Evolutionary conservation across 108 stramenopile species (phyloP), one percentile per base, ranked within the genome.

Genomic region (Hondaea fermentalgiana): DNA sequence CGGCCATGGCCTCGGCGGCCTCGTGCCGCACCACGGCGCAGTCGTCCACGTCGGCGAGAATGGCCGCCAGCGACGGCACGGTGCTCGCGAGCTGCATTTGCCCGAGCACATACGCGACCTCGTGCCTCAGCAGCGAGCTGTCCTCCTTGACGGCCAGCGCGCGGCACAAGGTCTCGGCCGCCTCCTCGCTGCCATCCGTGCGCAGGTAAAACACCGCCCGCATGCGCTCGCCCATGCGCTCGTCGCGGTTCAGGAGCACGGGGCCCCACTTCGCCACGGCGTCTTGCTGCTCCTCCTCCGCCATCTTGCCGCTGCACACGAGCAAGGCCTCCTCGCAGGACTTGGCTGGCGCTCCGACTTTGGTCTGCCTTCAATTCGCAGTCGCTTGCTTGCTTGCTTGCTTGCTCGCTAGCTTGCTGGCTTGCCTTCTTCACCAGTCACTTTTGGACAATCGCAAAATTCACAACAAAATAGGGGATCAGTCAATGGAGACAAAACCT

Each of bases 71-170:
- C 88, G 89, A 5, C 72, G 90, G 87, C 93, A 94, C 87, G 89
- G 95, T 59, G 91, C 89, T 44, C 21, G 90, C 89, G 87, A 97
- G 93, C 35, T 96, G 92, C 89, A 99, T 91, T 88, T 99, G 99
- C 44, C 99, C 99, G 72, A 99, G 90, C 8, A 98, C 97, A 91
- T 98, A 99, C 45, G 98, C 98, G 87, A 98, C 95, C 93, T 99
- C 99, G 90, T 99, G 99, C 19, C 99, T 93, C 42, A 99, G 90
- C 21, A 99, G 92, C 0, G 95, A 93, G 76, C 98, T 97, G 89
- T 97, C 96, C 21, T 88, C 59, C 43, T 72, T 43, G 53, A 93
- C 90, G 14, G 60, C 47, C 10, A 97, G 89, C 59, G 94, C 94
- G 10, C 83, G 55, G 44, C 91, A 89, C 4, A 97, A 92, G 10